Conservation (phyloP, 2,329 filamentous ascomycete genomes). For the Beauveria asiatica region DNA sequence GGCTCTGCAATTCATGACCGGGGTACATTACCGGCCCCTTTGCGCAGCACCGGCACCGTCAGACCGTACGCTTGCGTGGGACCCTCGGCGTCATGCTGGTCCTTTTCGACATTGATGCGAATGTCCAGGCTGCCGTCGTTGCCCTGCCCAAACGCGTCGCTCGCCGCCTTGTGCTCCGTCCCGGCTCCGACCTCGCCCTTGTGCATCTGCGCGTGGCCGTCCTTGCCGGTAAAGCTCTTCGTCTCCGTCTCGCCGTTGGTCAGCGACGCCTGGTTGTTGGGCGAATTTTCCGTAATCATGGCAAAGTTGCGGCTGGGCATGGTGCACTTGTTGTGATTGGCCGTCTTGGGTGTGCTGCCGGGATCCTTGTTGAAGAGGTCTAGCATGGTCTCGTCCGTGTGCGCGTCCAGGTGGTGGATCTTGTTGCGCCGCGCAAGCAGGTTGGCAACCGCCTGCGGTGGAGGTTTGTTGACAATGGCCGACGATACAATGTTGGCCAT, state of each 20-base stretch:
- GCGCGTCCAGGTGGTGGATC: conserved; percentile 56
- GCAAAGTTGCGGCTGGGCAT: conserved; percentile 94
- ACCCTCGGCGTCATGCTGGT: conserved; percentile 73
- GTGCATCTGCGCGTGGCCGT: conserved; percentile 66
- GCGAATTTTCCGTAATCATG: conserved; percentile 81
- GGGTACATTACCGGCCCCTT: background rate
- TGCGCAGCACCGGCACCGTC: conserved; percentile 62
- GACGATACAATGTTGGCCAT: conserved; percentile 94
- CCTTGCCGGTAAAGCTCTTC: conserved; percentile 35
- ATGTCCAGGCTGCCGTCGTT: conserved; percentile 65
- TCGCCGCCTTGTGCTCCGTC: conserved; percentile 65
- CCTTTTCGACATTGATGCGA: conserved; percentile 76
- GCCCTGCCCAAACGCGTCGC: conserved; percentile 43
- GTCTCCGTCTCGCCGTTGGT: conserved; percentile 16
- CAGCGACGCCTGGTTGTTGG: conserved; percentile 32
- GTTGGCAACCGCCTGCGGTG: conserved; percentile 80
- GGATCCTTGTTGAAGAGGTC: conserved; percentile 89
- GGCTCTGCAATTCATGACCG: background rate
- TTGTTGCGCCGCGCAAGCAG: conserved; percentile 86
- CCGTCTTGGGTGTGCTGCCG: conserved; percentile 65
- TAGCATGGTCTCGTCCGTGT: conserved; percentile 89
- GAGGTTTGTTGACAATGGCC: conserved; percentile 91
- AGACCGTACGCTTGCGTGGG: conserved; percentile 77
- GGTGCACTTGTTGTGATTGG: conserved; percentile 70
- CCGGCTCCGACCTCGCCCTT: conserved; percentile 71